Base-by-base conservation (phyloP, 2,329 filamentous ascomycete genomes). In the Parascedosporium putredinis region DNA sequence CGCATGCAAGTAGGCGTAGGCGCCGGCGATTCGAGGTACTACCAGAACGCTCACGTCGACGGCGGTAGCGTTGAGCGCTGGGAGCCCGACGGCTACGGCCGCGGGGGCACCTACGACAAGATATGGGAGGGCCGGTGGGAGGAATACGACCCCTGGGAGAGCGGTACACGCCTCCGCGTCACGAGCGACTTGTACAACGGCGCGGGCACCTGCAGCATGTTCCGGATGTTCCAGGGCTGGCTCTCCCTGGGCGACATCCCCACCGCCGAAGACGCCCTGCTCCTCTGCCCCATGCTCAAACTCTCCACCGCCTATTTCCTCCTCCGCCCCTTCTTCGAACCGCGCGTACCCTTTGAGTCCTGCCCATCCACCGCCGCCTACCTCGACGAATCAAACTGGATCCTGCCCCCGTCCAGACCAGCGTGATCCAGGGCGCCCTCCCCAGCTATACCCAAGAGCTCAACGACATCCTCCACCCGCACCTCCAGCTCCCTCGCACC, bases 171-270 rank as follows among this genome's bases (percentile, higher is more conserved):
- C 10, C 67, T 88, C 1, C 67, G 69, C 1, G 82, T 81, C 7
- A 72, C 75, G 2, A 79, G 79, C 56, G 84, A 90, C 60, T 62
- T 89, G 20, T 88, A 90, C 62, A 76, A 85, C 51, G 83, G 84
- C 6, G 78, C 83, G 0, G 84, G 85, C 2, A 79, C 81, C 7
- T 89, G 85, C 63, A 81, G 72, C 46, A 83, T 86, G 65, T 84
- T 89, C 62, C 76, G 86, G 46, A 86, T 88, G 74, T 86, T 84
- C 59, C 86, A 91, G 61, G 87, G 85, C 47, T 88, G 85, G 83
- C 64, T 91, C 12, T 72, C 74, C 24, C 76, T 91, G 65, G 81
- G 76, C 18, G 67, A 73, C 23, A 83, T 81, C 1, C 75, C 74
- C 0, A 79, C 83, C 0, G 75, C 75, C 8, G 80, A 88, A 60